phyloP scores from a whole-genome alignment of 1,139 yeast genomes.

The Suzukiozyma palmioleophila region DNA sequence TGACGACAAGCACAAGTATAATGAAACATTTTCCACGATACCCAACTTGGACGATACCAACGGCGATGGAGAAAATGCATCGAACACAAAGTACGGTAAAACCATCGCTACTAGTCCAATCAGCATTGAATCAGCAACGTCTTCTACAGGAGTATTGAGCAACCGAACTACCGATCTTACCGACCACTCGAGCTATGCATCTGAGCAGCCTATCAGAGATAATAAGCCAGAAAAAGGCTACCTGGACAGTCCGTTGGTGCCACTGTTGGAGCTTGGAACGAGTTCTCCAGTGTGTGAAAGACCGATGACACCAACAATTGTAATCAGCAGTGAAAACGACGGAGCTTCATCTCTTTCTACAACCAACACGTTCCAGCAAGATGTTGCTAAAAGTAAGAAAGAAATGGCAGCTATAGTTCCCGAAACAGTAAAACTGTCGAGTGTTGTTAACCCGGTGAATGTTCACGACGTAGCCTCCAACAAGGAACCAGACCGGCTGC shows the following conservation, averaged over 20 bases:
- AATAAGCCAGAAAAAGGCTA: constrained; percentile 1
- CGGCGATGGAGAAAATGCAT: too few relatives aligned
- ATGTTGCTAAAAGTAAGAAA: constrained; percentile 3
- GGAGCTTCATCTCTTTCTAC: constrained; percentile 17
- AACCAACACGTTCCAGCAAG: constrained; percentile 17
- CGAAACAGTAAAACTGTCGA: neutral
- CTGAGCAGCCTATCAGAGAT: constrained; percentile 10
- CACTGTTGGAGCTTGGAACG: neutral
- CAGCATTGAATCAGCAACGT: constrained; percentile 24
- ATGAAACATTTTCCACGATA: neutral
- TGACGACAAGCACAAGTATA: neutral
- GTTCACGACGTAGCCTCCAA: neutral
- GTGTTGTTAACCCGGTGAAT: constrained; percentile 1
- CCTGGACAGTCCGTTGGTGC: neutral
- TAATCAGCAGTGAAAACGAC: constrained; percentile 17
- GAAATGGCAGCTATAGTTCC: neutral
- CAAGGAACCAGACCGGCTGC: constrained; percentile 9
- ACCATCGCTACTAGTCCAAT: constrained; percentile 24
- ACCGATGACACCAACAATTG: constrained; percentile 18
- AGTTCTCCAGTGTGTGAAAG: constrained; percentile 1
- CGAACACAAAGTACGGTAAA: constrained; percentile 5
- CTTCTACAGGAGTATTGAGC: constrained; percentile 27
- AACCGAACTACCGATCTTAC: constrained; percentile 30
- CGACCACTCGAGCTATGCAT: constrained; percentile 27
- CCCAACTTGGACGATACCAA: too few relatives aligned